phyloP scores from a whole-genome alignment of 2,329 filamentous ascomycete species.

The Chaetomium globosum region DNA sequence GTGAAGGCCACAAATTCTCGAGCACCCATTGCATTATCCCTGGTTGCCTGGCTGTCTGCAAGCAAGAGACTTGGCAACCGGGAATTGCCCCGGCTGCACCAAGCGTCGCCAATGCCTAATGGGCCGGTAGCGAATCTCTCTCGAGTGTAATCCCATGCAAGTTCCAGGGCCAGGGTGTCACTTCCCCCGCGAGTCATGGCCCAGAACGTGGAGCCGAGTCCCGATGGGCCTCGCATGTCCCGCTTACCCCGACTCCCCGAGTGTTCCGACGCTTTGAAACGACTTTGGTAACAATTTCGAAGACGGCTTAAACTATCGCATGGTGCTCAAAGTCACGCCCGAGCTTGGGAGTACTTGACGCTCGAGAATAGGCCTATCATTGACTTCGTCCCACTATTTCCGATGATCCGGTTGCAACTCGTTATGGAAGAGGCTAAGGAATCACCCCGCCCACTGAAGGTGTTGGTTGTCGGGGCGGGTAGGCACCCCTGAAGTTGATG shows the following conservation, averaged over 20 bases:
- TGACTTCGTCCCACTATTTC: background rate
- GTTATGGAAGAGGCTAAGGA: background rate
- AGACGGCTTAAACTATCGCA: constrained; percentile 5
- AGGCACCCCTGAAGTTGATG: background rate
- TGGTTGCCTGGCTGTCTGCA: background rate
- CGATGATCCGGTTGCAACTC: background rate
- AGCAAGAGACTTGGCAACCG: background rate
- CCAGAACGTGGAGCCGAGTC: constrained; percentile 15
- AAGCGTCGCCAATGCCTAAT: background rate
- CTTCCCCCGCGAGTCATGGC: background rate
- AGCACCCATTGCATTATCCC: no score
- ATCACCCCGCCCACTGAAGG: constrained; percentile 10
- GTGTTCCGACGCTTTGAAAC: background rate
- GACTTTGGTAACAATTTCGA: background rate
- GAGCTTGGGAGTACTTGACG: background rate
- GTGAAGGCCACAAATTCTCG: no score
- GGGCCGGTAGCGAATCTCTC: background rate
- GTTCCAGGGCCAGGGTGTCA: background rate
- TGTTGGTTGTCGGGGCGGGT: constrained; percentile 26
- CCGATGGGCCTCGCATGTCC: background rate
- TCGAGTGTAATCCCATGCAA: background rate
- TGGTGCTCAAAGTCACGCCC: background rate
- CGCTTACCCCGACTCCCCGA: background rate
- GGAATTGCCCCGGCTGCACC: background rate
- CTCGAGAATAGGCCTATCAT: background rate